Evolutionary conservation across 202 grass and related monocot species (phyloP), one percentile per base, ranked within the genome.

Genomic region (Zoysia matrella): DNA sequence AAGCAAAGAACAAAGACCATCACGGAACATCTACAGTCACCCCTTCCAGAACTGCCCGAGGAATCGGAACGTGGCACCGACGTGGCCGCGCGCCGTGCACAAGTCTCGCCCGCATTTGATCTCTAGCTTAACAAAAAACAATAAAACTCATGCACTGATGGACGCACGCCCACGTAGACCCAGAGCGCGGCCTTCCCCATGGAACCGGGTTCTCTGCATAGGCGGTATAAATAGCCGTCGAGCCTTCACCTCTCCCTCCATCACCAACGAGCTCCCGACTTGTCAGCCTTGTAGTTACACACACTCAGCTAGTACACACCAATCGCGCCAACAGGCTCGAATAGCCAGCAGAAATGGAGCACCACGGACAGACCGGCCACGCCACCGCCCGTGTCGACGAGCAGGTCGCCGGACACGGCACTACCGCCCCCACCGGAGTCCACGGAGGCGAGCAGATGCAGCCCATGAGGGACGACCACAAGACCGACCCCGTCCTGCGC

Each of bases 401-500:
- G 52, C 52, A 14, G 10, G 55, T 57, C 55, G 5, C n/a, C 56
- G 56, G 57, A 9, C 57, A 60, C 57, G 67, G 67, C 6, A 5
- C 11, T 1, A 12, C 39, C 41, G 52, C 52, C 52, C 3, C 52
- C 10, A 55, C 52, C 3, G 12, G 52, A 55, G 52, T 4, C 12
- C 52, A 13, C 52, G 41, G 4, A 1, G 85, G 62, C 13, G 22
- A 11, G 39, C 79, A 80, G 75, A 51, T 72, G 42, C 55, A 68
- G 55, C 64, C 69, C 11, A 49, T 12, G 63, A 65, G 3, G 11
- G 53, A 82, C 1, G 72, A 72, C 8, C 80, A 79, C 14, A 63
- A 58, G 9, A 47, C 16, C 30, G 67, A 45, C 47, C 76, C 48
- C 7, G 1, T 74, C 41, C 89, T 81, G 12, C 89, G 66, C 65